Conservation (phyloP, 2,329 filamentous ascomycete genomes). For the Arthroderma uncinatum region DNA sequence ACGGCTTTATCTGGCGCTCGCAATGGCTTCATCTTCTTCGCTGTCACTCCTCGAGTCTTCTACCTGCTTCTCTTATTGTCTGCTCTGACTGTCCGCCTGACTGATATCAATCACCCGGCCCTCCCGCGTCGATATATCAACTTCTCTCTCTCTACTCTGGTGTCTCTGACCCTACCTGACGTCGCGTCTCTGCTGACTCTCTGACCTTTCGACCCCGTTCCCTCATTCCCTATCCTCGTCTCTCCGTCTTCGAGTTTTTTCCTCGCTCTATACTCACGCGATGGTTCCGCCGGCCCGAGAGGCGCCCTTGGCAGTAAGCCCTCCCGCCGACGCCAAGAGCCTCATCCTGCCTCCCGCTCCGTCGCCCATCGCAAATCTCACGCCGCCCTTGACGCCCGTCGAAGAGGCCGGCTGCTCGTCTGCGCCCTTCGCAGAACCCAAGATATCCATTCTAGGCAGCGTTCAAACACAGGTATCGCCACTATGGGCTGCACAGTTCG, state of each 20-base stretch:
- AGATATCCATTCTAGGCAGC: background rate
- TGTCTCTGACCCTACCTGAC: background rate
- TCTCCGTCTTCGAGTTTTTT: too few relatives aligned
- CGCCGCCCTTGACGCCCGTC: conserved; percentile 29
- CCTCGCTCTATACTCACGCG: background rate
- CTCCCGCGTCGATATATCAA: background rate
- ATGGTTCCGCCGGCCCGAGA: conserved; percentile 2
- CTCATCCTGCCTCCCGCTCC: conserved; percentile 4
- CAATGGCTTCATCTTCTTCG: conserved; percentile 1
- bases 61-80: background rate
- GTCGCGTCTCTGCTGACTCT: background rate
- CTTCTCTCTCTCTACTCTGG: background rate
- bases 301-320: conserved; percentile 10
- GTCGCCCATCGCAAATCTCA: conserved; percentile 17
- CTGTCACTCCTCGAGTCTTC: background rate
- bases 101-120: background rate
- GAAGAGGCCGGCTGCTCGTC: conserved; percentile 10
- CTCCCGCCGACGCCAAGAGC: conserved; percentile 10
- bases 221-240: too few relatives aligned
- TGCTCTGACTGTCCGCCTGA: background rate
- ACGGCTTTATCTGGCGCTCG: background rate
- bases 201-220: background rate
- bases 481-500: background rate
- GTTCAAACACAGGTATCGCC: background rate
- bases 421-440: too few relatives aligned